Percentiles rank a stretch among this genome's conserved stretches.
Conservation (phyloP, 495 filamentous ascomycete species). For the Pseudotulostoma volvatum region DNA sequence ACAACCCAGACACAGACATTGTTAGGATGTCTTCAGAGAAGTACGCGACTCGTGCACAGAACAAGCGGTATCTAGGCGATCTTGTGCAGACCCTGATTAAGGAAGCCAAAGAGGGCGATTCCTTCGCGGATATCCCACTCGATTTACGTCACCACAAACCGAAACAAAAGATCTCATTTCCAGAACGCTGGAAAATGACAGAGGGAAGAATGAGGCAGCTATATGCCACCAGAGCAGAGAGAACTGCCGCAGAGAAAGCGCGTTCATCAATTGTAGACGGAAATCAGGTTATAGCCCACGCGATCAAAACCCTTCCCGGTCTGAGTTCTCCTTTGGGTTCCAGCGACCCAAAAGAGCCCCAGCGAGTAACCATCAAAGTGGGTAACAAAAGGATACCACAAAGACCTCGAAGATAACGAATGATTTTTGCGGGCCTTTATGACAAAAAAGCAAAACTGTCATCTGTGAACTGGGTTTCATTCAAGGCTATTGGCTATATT, state of each 20-base stretch:
- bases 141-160: constrained; percentile 75
- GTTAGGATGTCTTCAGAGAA: constrained; percentile 85
- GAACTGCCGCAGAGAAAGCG: constrained; percentile 13
- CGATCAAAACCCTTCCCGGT: constrained; percentile 16
- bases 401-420: too few species aligned
- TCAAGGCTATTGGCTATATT: too few species aligned
- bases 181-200: constrained; percentile 65
- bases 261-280: constrained; percentile 21
- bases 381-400: constrained; percentile 10
- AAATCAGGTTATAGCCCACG: constrained; percentile 20
- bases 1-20: constrained; percentile 72
- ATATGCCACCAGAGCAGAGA: constrained; percentile 36
- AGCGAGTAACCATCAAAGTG: constrained; percentile 24
- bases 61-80: constrained; percentile 85
- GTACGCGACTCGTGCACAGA: constrained; percentile 76
- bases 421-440: constrained; percentile 13
- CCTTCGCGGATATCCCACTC: constrained; percentile 76
- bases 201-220: constrained; percentile 48
- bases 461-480: too few species aligned
- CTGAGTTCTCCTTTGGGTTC: constrained; percentile 22
- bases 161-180: constrained; percentile 54
- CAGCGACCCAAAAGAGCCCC: constrained; percentile 20
- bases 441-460: too few species aligned
- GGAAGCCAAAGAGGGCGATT: constrained; percentile 69
- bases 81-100: constrained; percentile 52